Base-by-base conservation (phyloP, 768 basidiomycete species). In the Polyporus arcularius region DNA sequence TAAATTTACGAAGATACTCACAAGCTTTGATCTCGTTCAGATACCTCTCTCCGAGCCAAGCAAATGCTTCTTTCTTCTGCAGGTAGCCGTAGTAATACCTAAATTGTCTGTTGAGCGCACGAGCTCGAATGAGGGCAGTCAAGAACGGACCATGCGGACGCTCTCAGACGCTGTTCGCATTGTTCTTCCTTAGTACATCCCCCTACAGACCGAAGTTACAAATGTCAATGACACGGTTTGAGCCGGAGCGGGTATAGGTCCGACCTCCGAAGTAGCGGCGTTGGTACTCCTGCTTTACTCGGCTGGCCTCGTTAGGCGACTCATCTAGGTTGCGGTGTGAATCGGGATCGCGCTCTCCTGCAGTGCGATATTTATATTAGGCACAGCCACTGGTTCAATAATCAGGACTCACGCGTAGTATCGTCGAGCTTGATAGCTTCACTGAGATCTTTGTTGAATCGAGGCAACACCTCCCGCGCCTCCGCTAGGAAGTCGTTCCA, bases 11-110 rank as follows among this genome's bases (percentile, higher is more conserved):
- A 9, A 11, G 6, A 16, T 32, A 50, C 65, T 58, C 28, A 66
- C 65, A 49, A 39, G 65, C 59, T 32, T 55, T 63, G n/a, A 63
- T 66, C 51, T 64, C 60, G 40, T 66, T 64, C 1, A 66, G 62
- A 30, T 63, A 66, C 8, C 60, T 18, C 30, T 63, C 56, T 5
- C 62, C 62, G n/a, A 66, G 60, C 65, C 65, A 66, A 0, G 65
- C 61, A 39, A 66, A 66, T 1, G 65, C 46, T 9, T 26, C 43
- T 11, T 63, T 63, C 39, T 55, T 41, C 10, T 61, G 47, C 15
- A 42, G 38, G 35, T 66, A 64, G 39, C 62, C 65, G 30, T 61
- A 66, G 30, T 30, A 53, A 28, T 66, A 66, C 62, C 65, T 66
- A 28, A 26, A 26, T 26, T 1, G 2, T 26, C 21, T 26, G 15